Evolutionary conservation across 2,329 filamentous ascomycete genomes (phyloP), one percentile per base, ranked within the genome.

Genomic region (Aspergillus pseudoglaucus): DNA sequence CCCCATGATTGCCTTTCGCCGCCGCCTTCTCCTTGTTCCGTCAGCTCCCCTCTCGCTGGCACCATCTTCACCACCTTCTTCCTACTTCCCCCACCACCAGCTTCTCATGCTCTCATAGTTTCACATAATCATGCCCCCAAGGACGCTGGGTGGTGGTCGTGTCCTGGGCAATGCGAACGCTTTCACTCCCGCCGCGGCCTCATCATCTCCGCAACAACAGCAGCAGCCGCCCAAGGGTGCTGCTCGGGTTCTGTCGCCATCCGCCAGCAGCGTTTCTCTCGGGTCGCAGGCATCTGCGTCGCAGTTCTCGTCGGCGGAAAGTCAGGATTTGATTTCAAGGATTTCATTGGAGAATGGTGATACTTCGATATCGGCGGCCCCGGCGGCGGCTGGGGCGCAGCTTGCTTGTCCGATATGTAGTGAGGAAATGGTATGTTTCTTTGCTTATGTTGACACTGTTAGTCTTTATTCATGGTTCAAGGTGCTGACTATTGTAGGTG

Each of bases 381-480:
- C 78, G 53, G 76, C 72, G 43, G 78, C 81, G 45, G 73, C 81
- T 47, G 81, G 79, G 56, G 81, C 81, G 55, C 80, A 80, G 67
- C 82, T 98, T 50, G 82, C 91, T 47, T 98, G 93, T 67, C 93
- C 93, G n/a, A 98, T 98, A 64, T 98, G 93, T 70, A 90, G 84
- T 59, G 94, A 97, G 72, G 90, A 96, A 69, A 98, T 98, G 93
- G 90, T 93, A 73, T 54, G 73, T 61, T 41, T 45, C 39, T 20
- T 44, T 52, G 32, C 37, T 25, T 35, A 17, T 35, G 35, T 25
- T 22, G 3, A 4, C 6, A 22, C 22, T 22, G 22, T 22, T 22
- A 5, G 22, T 22, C 20, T 39, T 23, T 15, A 12, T 20, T 2
- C 10, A 25, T 23, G 40, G 40, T 35, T 44, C 42, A 1, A 7